Conservation (phyloP, 768 basidiomycete species). For the Mycena vulgaris region DNA sequence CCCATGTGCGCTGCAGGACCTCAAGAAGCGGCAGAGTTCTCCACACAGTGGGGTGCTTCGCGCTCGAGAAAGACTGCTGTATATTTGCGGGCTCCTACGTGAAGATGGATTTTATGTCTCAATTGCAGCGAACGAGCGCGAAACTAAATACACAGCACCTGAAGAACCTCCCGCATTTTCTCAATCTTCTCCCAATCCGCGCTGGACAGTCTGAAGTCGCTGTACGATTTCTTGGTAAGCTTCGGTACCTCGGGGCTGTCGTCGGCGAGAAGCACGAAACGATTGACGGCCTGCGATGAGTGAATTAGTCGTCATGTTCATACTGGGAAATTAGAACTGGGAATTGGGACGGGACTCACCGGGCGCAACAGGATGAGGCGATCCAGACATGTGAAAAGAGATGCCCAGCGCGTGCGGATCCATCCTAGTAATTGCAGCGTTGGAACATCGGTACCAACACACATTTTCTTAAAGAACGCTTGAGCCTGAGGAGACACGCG, state of each 20-base stretch:
- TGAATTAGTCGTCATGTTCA: too few species aligned
- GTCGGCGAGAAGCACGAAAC: constrained; percentile 44
- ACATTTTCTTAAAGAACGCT: constrained; percentile 36
- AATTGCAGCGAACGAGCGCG: constrained; percentile 8
- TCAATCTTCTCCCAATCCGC: constrained; percentile 42
- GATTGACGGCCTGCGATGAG: constrained; percentile 39
- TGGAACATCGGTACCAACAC: background rate
- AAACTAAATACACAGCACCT: constrained; percentile 25
- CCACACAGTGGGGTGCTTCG: constrained; percentile 43
- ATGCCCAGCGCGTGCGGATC: constrained; percentile 38
- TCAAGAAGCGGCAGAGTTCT: constrained; percentile 47
- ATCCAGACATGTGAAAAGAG: constrained; percentile 27
- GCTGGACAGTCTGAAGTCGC: constrained; percentile 38
- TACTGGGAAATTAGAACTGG: background rate
- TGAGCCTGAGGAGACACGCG: constrained; percentile 33
- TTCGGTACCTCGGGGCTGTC: constrained; percentile 43
- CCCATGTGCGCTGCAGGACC: too few species aligned
- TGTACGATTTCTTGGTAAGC: constrained; percentile 45
- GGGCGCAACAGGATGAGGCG: constrained; percentile 20
- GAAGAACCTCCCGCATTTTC: constrained; percentile 44
- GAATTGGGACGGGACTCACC: background rate
- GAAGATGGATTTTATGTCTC: background rate
- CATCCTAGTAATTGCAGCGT: constrained; percentile 25
- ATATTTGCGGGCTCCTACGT: constrained; percentile 43
- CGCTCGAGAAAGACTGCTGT: constrained; percentile 44